phyloP scores from a whole-genome alignment of 1,139 yeast species.

The Wickerhamomyces sp. region DNA sequence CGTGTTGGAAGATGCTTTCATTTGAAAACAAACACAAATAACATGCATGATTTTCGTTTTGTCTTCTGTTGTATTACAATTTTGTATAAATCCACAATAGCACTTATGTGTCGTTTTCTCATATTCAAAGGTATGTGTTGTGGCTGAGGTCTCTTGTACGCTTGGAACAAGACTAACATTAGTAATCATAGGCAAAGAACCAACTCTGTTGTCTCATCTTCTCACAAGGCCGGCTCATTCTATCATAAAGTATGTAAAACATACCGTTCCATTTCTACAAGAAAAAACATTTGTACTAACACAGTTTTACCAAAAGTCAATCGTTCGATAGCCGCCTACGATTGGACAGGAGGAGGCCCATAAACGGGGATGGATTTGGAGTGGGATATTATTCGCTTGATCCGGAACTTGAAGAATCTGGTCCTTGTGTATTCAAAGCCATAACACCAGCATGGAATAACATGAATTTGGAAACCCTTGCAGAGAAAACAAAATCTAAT shows the following conservation, averaged over 20 bases:
- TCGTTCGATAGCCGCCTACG: conserved; percentile 88
- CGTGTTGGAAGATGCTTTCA: no score
- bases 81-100: no score
- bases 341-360: conserved; percentile 82
- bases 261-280: no score
- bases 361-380: conserved; percentile 97
- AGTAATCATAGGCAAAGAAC: conserved; percentile 65
- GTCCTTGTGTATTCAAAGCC: conserved; percentile 85
- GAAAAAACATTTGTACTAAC: background rate
- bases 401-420: conserved; percentile 40
- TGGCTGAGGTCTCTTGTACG: no score
- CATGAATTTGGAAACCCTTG: conserved; percentile 76
- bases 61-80: no score
- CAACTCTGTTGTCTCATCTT: conserved; percentile 78
- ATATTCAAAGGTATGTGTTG: conserved; percentile 43
- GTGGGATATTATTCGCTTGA: conserved; percentile 85
- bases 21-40: no score
- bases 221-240: conserved; percentile 95
- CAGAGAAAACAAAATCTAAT: conserved; percentile 79
- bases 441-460: conserved; percentile 99
- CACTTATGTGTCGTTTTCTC: conserved; percentile 49
- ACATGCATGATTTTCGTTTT: no score
- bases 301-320: conserved; percentile 37
- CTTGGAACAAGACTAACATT: no score
- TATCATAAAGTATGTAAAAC: conserved; percentile 57